These are phyloP conservation scores for Apiotrichum veenhuisii DNA, from an alignment of 1,284 basidiomycete species.

Conservation along the genomic window DNA sequence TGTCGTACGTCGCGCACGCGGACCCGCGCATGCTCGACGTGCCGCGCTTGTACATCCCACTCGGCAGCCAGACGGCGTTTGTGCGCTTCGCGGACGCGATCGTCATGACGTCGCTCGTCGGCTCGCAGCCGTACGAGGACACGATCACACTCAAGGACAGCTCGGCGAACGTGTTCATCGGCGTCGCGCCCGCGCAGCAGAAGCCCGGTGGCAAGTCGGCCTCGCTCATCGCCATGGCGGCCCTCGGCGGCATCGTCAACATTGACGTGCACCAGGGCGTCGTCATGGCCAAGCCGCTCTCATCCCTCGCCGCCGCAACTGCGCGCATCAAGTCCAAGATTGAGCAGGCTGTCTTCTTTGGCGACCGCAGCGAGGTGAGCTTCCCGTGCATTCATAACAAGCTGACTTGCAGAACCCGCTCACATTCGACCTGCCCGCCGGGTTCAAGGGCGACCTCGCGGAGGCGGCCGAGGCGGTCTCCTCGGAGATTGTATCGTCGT, in stretches of 20 bases:
- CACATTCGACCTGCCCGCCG: slow-evolving; percentile 51
- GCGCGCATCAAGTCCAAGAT: slow-evolving; percentile 52
- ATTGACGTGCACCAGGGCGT: slow-evolving; percentile 33
- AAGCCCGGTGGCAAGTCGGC: background rate
- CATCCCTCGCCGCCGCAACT: slow-evolving; percentile 26
- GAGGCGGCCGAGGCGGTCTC: slow-evolving; percentile 53
- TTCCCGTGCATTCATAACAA: background rate
- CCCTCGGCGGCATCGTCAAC: slow-evolving; percentile 39
- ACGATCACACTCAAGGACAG: slow-evolving; percentile 40
- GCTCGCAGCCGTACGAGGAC: slow-evolving; percentile 40
- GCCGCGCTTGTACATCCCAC: slow-evolving; percentile 42
- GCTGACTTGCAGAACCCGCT: slow-evolving; percentile 52
- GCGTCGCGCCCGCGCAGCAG: slow-evolving; percentile 20
- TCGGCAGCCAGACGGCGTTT: slow-evolving; percentile 41
- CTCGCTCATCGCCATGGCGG: slow-evolving; percentile 38
- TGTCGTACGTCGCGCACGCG: slow-evolving; percentile 41
- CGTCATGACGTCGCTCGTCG: slow-evolving; percentile 40
- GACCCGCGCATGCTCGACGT: slow-evolving; percentile 48
- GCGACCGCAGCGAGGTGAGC: slow-evolving; percentile 47
- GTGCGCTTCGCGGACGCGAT: slow-evolving; percentile 47
- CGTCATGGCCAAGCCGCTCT: slow-evolving; percentile 10
- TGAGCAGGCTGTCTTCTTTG: slow-evolving; percentile 57
- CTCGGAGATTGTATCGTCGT: slow-evolving; percentile 49
- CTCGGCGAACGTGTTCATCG: slow-evolving; percentile 43
- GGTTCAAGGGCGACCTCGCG: slow-evolving; percentile 53